Base-by-base conservation (phyloP, 2,329 filamentous ascomycete species). In the Nannizziopsis barbatae region DNA sequence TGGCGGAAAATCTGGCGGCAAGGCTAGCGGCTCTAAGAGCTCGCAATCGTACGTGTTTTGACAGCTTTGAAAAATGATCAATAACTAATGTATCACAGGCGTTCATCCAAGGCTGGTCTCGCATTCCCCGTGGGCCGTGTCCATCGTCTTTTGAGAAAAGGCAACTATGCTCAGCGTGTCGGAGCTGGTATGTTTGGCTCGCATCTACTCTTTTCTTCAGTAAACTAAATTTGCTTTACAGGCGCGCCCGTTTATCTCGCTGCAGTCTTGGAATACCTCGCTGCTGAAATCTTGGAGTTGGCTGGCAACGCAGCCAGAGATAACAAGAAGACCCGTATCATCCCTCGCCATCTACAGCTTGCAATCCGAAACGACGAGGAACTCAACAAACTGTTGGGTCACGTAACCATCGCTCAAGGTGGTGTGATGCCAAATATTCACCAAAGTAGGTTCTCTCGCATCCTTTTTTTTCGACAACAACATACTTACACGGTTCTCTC, bases 241-340 rank as follows among this genome's bases (percentile, higher is more conserved):
- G 76, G 78, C 75, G 90, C 90, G 59, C 90, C 90, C 57, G 90
- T 96, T 65, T 96, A 96, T 71, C 84, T 96, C 57, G 51, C 51
- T 18, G 51, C 51, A 4, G 51, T 53, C 4, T 32, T 53, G 17
- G 51, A 53, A 30, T 53, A 53, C 15, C 49, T 53, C 14, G 51
- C 51, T 6, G 51, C 51, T 20, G 51, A 53, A 46, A 50, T 53
- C 17, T 49, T 53, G 17, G 51, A 53, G 32, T 40, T 53, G 8
- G 51, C 51, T 10, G 51, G 92, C 63, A 98, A 98, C 72, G 92
- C 92, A 64, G 92, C 92, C 56, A 90, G 92, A 63, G 92, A 98
- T 76, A 95, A 96, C 83, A 98, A 98, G 86, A 96, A 96, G 85
- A 98, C 90, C 57, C 89, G 92, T 84, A 98, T 98, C 76, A 98